Evolutionary conservation across 257 asterid genomes (phyloP), one percentile per base, ranked within the genome.

Genomic region (Capsicum pubescens): DNA sequence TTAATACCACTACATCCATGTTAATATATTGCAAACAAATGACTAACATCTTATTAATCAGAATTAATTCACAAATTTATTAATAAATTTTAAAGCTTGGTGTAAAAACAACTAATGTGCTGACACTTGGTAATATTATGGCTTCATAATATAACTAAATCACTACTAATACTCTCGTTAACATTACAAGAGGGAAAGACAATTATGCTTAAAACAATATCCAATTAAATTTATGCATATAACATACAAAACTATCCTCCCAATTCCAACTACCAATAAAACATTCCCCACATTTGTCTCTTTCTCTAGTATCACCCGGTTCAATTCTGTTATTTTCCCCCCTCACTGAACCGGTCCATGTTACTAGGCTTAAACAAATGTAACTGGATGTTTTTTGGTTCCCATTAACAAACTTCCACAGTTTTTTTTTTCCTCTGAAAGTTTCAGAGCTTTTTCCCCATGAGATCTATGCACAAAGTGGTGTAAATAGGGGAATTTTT

Each of bases 311-410:
- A 69, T 26, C 77, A 68, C 63, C 81, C 81, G 81, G 63, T 52
- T 76, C 81, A 76, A 26, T 76, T 76, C 81, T 76, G 81, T 76
- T 76, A 76, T 26, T 42, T 9, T 61, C 0, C 3, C 7, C 39
- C 63, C 81, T 52, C 21, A 76, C 63, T 76, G 81, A 76, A 52
- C 81, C 81, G 63, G 81, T 76, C 48, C 81, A 52, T 76, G 81
- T 26, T 52, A 52, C 64, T 52, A 76, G 81, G 80, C 19, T 74
- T 42, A 74, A 74, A 74, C 60, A 48, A 72, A 72, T 76, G 63
- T 76, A 52, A 76, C 58, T 52, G 63, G 14, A 76, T 26, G 26
- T 76, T 39, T 74, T 52, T 52, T 76, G 63, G 63, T 14, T 26
- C 6, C 48, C 81, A 52, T 76, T 71, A 44, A 71, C 79, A 71